Conservation (phyloP, 805 yeast species). For the Maudiozyma barnettii region DNA sequence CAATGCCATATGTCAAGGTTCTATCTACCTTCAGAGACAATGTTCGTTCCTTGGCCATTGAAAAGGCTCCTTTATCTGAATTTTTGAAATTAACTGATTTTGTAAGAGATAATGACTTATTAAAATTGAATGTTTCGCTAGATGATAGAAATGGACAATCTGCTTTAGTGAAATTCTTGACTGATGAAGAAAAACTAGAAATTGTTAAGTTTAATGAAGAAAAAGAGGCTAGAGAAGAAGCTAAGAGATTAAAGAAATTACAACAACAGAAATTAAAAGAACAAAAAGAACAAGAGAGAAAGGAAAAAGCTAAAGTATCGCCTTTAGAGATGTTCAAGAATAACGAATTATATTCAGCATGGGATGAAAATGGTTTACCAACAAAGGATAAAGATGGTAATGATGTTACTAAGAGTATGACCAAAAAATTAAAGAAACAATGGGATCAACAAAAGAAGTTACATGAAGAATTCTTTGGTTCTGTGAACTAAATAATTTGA, state of each 20-base stretch:
- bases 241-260: conserved; percentile 35
- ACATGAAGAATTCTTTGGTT: conserved; percentile 49
- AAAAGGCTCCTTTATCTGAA: conserved; percentile 39
- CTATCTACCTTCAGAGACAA: conserved; percentile 74
- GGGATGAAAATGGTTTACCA: conserved; percentile 85
- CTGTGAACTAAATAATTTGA: background rate
- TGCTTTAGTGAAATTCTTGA: conserved; percentile 79
- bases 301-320: conserved; percentile 55
- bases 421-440: conserved; percentile 72
- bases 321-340: conserved; percentile 71
- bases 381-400: conserved; percentile 66
- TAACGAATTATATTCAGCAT: conserved; percentile 48
- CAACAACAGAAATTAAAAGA: conserved; percentile 48
- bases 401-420: conserved; percentile 75
- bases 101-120: conserved; percentile 60
- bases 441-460: conserved; percentile 76
- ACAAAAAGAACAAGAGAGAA: conserved; percentile 51
- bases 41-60: conserved; percentile 67
- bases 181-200: conserved; percentile 57
- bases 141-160: conserved; percentile 79
- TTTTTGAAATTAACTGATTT: conserved; percentile 65
- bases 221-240: conserved; percentile 39
- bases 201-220: conserved; percentile 46
- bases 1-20: conserved; percentile 71
- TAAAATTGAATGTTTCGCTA: conserved; percentile 69